Evolutionary conservation across 2,329 filamentous ascomycete species (phyloP), one percentile per base, ranked within the genome.

Genomic region (Trichophyton rubrum): DNA sequence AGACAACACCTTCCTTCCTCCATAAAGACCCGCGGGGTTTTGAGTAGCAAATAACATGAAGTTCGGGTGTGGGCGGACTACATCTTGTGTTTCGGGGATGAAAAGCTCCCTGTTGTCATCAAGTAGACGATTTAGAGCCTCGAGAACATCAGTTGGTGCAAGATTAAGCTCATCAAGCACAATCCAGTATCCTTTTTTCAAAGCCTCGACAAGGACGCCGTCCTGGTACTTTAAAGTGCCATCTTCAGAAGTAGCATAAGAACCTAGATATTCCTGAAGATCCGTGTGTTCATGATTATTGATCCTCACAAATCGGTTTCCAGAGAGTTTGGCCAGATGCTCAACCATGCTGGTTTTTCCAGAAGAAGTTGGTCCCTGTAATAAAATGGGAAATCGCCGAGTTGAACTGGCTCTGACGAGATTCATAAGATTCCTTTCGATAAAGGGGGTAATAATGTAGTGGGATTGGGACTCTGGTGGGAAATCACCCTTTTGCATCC

Each of bases 281-380:
- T 99, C 93, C 0, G 93, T 99, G 69, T 99, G 93, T 70, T 99
- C 95, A 73, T 99, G 93, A 67, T 99, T 99, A 76, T 99, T 99
- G 78, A 99, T 99, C 62, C 93, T 85, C 49, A 99, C 90, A 70
- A 97, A 99, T 69, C 89, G 93, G 71, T 99, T 96, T 2, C 95
- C 93, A 33, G 90, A 97, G 60, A 89, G 87, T 69, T 95, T 93
- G n/a, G 95, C 92, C 41, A 99, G 81, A 71, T 96, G 96, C 73
- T 97, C 92, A 47, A 99, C 95, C 93, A 99, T 99, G 73, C 92
- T 97, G 0, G 93, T 99, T 75, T 99, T 99, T 65, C 93, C 93
- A 11, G 92, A 89, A 3, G 95, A 99, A 0, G 93, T 99, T 11
- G 95, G 93, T 2, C 93, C 93, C 73, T 99, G 93, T 20, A 99